A percentile compares a stretch with the other conserved stretches of the same genome.
Conservation (phyloP, 192 early-diverging fungal species). For the Podila horticola region DNA sequence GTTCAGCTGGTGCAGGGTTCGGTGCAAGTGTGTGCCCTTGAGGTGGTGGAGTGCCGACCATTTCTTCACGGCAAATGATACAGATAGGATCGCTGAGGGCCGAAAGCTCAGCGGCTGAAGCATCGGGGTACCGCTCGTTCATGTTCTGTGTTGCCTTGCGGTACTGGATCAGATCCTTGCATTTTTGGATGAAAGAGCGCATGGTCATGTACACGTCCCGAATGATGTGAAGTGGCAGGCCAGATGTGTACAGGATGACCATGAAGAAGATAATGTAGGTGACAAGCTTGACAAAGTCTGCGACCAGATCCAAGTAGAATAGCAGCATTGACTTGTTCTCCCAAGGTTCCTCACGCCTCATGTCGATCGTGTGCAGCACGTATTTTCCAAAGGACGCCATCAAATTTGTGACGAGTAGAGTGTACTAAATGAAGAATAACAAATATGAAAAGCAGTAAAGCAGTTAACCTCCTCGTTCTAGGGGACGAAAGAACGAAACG, state of each 20-base stretch:
- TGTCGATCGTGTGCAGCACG: constrained; percentile 87
- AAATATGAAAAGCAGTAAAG: constrained; percentile 1
- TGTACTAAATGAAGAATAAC: constrained; percentile 68
- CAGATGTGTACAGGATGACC: constrained; percentile 84
- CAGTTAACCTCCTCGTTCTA: not conserved
- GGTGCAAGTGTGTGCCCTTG: not conserved
- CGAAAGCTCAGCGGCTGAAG: constrained; percentile 83
- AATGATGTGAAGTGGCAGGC: constrained; percentile 94
- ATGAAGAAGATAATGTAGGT: constrained; percentile 91
- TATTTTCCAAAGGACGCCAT: constrained; percentile 85
- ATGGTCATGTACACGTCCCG: constrained; percentile 96
- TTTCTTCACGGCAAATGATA: constrained; percentile 98
- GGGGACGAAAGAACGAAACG: not conserved
- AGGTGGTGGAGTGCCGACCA: constrained; percentile 58
- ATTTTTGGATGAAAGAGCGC: constrained; percentile 90
- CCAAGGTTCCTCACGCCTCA: constrained; percentile 85
- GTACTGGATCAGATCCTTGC: constrained; percentile 90
- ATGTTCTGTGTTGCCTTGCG: constrained; percentile 95
- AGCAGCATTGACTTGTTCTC: constrained; percentile 94
- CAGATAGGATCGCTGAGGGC: constrained; percentile 82
- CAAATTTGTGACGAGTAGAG: constrained; percentile 85
- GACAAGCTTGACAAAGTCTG: constrained; percentile 90
- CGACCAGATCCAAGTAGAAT: constrained; percentile 90
- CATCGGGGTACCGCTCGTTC: constrained; percentile 95
- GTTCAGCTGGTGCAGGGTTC: constrained; percentile 6